Evolutionary conservation across 257 asterid genomes (phyloP).

Genomic region (Petunia axillaris): DNA sequence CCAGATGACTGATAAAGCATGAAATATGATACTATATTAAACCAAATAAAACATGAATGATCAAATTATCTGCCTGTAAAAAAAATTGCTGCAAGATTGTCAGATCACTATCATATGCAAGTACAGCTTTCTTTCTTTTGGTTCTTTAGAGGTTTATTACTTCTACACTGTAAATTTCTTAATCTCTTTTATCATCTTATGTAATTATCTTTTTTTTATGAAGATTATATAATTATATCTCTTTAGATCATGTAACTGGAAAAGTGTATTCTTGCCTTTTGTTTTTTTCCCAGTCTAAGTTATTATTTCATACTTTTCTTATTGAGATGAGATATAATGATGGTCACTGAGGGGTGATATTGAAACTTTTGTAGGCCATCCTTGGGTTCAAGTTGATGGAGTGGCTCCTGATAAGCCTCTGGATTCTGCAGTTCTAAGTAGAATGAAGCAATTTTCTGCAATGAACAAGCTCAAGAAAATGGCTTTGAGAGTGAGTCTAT

Average conservation of each 20-base stretch:
- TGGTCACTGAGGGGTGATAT: slow-evolving; percentile 8
- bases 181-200: neutral
- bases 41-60: neutral
- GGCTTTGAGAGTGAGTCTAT: slow-evolving; percentile 80
- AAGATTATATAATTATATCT: neutral
- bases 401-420: slow-evolving; percentile 96
- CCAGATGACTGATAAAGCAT: neutral
- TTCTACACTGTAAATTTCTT: neutral
- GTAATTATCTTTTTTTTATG: neutral
- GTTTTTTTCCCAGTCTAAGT: neutral
- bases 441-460: slow-evolving; percentile 92
- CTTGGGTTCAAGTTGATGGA: slow-evolving; percentile 97
- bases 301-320: neutral
- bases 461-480: slow-evolving; percentile 97
- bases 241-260: neutral
- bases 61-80: neutral
- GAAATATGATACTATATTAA: neutral
- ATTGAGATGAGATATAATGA: neutral
- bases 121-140: neutral
- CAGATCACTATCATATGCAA: neutral
- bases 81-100: neutral
- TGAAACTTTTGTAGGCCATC: slow-evolving; percentile 68
- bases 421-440: slow-evolving; percentile 93
- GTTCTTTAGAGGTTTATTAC: neutral
- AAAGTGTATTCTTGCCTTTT: neutral